Evolutionary conservation across 2,329 filamentous ascomycete genomes (phyloP), one percentile per base, ranked within the genome.

Genomic region (Aspergillus tubingensis): DNA sequence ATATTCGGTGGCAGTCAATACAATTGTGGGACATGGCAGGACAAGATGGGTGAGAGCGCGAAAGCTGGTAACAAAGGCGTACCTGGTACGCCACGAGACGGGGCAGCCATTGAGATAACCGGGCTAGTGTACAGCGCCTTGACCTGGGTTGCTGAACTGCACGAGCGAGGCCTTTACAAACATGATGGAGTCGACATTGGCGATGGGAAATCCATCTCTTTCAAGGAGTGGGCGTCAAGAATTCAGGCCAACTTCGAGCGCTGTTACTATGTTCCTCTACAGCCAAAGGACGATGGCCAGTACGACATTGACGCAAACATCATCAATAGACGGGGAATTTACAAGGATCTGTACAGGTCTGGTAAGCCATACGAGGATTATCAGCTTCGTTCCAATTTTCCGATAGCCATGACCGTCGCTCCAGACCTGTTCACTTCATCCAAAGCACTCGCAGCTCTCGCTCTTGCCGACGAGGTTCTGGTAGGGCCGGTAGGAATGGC

Each of bases 1-100:
- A 88, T 99, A 60, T 96, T 96, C 71, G 95, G 96, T 58, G 95
- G 96, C 36, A 98, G 91, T 71, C 93, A 97, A 72, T 84, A 81
- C 78, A 99, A 99, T 77, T 99, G 96, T 70, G 95, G 95, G 55
- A 99, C 95, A 1, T 99, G 95, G 95, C 97, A 97, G 92, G 95
- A 99, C 82, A 99, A 99, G 84, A 99, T 99, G 95, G 95, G 95
- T n/a, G 95, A 99, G 76, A 96, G 92, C 64, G 87, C 91, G 65
- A 91, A 88, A 63, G 95, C 96, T 15, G 89, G 90, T 60, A 96
- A 88, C 71, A 98, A 97, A 80, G 96, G 95, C 53, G 82, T 96
- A 19, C 96, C 95, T 0, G 95, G 93, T 8, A 99, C 95, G n/a
- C 95, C 95, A 50, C 90, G 96, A 69, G 96, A 99, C 74, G 95